A percentile compares a stretch with the other conserved stretches of the same genome.
phyloP scores from a whole-genome alignment of 768 basidiomycete species.

The Russula sp. region DNA sequence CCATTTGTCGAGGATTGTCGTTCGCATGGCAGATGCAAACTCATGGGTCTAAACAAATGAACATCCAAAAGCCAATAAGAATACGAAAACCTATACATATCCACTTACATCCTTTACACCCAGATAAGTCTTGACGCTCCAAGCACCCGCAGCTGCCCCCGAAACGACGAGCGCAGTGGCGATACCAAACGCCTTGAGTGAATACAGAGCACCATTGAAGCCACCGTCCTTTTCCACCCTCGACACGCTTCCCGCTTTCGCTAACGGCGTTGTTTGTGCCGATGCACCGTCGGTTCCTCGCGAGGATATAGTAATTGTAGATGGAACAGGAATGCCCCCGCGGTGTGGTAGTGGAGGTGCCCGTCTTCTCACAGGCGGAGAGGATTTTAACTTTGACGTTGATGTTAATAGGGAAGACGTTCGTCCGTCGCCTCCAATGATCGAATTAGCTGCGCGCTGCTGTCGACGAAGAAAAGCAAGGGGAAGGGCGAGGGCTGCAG shows the following conservation, averaged over 20 bases:
- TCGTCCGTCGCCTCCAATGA: not conserved
- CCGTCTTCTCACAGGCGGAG: conserved; percentile 29
- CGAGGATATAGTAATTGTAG: not conserved
- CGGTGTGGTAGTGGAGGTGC: not conserved
- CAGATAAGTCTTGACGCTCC: conserved; percentile 50
- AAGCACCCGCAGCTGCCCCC: conserved; percentile 46
- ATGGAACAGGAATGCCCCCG: not conserved
- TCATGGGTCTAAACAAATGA: conserved; percentile 46
- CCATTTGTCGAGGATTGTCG: conserved; percentile 45
- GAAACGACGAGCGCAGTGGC: conserved; percentile 59
- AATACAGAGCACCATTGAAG: conserved; percentile 52
- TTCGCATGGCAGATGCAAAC: conserved; percentile 58
- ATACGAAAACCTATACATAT: conserved; percentile 8
- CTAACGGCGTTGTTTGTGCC: not conserved
- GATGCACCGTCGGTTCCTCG: not conserved
- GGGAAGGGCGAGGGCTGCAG: conserved; percentile 36
- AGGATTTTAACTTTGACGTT: conserved; percentile 22
- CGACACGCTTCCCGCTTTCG: not conserved
- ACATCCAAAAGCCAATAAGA: not conserved
- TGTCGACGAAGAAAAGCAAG: conserved; percentile 35
- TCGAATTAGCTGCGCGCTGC: conserved; percentile 28
- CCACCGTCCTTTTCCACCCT: conserved; percentile 33
- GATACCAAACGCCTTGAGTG: conserved; percentile 61
- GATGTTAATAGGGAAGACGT: conserved; percentile 17
- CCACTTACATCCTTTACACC: conserved; percentile 55